phyloP scores from a whole-genome alignment of 768 basidiomycete genomes.

The Mrakia gelida region DNA sequence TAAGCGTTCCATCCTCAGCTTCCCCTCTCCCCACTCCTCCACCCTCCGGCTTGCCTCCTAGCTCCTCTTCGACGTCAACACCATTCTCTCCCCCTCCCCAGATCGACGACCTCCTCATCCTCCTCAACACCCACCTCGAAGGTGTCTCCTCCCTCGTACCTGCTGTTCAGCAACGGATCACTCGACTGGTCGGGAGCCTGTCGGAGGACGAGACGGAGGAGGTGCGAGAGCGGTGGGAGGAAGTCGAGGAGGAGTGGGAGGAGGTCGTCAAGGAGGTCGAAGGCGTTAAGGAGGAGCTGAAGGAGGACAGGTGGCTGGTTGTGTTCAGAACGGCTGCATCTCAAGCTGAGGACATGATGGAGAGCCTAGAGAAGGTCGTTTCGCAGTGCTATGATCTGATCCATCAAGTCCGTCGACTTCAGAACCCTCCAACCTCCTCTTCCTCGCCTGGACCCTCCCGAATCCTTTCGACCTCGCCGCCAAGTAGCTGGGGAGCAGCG shows the following conservation, averaged over 20 bases:
- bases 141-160: not conserved
- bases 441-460: conserved; percentile 27
- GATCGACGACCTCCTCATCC: conserved; percentile 12
- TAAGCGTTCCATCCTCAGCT: not conserved
- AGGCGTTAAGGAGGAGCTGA: conserved; percentile 80
- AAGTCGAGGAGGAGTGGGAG: conserved; percentile 74
- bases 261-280: conserved; percentile 72
- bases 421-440: conserved; percentile 18
- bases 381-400: conserved; percentile 64
- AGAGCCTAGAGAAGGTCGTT: conserved; percentile 86
- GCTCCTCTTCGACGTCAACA: not conserved
- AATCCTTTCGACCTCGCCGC: conserved; percentile 26
- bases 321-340: conserved; percentile 70
- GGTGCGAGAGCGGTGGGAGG: conserved; percentile 41
- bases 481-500: not conserved
- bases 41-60: not conserved
- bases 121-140: not conserved
- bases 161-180: not conserved
- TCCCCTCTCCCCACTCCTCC: not conserved
- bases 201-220: not conserved
- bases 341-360: conserved; percentile 98
- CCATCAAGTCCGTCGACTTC: conserved; percentile 33
- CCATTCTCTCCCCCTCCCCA: not conserved
- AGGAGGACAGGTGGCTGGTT: conserved; percentile 94
- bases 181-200: not conserved